Base-by-base conservation (phyloP, 371 early-diverging fungal genomes). In the Batkoa obscura region DNA sequence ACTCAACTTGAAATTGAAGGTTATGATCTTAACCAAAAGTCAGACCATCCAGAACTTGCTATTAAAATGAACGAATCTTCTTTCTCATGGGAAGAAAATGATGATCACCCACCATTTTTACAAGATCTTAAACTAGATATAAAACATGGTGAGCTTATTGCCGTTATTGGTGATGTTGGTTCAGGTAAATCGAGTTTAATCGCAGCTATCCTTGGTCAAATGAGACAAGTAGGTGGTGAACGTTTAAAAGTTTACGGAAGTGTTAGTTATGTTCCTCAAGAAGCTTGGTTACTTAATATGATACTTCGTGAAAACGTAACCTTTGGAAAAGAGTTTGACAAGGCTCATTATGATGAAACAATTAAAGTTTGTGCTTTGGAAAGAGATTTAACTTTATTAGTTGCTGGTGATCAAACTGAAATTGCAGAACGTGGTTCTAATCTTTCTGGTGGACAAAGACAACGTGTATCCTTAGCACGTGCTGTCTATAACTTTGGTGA, bases 211-310 rank as follows among this genome's bases (percentile, higher is more conserved):
- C 68, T 92, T 17, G 95, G 93, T 45, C 91, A 95, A 59, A 84
- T 88, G 73, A 75, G 82, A 57, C 81, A 81, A 51, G 56, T 66
- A 0, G 56, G 68, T 0, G 92, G 94, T 36, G 68, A 73, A 4
- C 81, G 85, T 12, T 65, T 61, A 2, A 51, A 39, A 23, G 58
- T 93, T 2, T 68, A 78, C 34, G 94, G 94, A 17, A 71, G 75
- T 13, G 75, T 90, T 6, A 90, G 90, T 2, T 94, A 91, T 66
- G 90, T 86, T 0, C 79, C 89, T n/a, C 94, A 95, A n/a, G 66
- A 67, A 46, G 81, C 96, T n/a, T 95, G 93, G 94, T 83, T 97
- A 36, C 82, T 86, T 81, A 92, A 90, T 60, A 83, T 82, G 32
- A 83, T 89, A 0, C 57, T 98, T 6, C 75, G 86, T 17, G 88